phyloP scores from a whole-genome alignment of 169 alveolate genomes.

The Plasmodium malariae region DNA sequence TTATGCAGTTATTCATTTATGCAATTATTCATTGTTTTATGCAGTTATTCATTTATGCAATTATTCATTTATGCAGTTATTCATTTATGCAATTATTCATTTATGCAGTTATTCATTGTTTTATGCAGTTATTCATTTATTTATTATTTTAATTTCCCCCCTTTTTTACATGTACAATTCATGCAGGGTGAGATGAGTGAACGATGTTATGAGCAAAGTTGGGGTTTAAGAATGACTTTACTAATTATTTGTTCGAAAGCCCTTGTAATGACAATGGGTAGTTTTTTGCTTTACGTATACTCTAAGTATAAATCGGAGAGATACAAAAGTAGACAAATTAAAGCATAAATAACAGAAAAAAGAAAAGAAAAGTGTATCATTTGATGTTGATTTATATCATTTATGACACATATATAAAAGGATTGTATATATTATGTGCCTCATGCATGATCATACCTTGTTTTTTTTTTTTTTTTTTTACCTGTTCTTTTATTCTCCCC shows the following conservation, averaged over 20 bases:
- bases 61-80: no score
- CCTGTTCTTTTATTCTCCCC: no score
- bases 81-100: neutral
- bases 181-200: conserved; percentile 60
- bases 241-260: conserved; percentile 37
- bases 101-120: neutral
- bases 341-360: conserved; percentile 5
- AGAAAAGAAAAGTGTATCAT: neutral
- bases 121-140: neutral
- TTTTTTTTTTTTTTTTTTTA: conserved; percentile 4
- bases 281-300: conserved; percentile 23
- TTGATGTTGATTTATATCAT: neutral
- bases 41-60: no score
- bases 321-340: conserved; percentile 16
- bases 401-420: neutral
- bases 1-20: no score
- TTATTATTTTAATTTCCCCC: neutral
- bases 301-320: conserved; percentile 25
- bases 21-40: no score
- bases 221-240: conserved; percentile 31
- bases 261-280: conserved; percentile 27
- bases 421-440: neutral
- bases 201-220: conserved; percentile 17
- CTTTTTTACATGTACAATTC: neutral
- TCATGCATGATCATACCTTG: neutral